Evolutionary conservation across 108 stramenopile species (phyloP), one percentile per base, ranked within the genome.

Genomic region (Parietichytrium sp.): DNA sequence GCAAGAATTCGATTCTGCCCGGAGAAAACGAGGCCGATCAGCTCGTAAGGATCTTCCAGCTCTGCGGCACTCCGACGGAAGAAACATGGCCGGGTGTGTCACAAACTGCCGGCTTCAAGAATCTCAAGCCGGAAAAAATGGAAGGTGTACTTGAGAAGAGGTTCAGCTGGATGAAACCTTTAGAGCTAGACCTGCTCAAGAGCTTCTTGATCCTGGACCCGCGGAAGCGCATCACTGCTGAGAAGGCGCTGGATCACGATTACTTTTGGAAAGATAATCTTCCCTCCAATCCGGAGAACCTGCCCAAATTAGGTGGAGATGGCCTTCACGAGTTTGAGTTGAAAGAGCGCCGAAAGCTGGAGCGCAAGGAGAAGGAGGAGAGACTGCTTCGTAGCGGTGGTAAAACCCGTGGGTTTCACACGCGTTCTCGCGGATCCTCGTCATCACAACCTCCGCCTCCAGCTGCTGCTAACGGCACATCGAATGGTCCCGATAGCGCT

Each of bases 11-110:
- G 18, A 30, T 83, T 16, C 79, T 88, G 54, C 42, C 85, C 16
- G 87, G 87, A 4, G 30, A 85, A 55, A 81, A 79, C 48, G 98
- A 99, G 84, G 95, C 95, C 86, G 98, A 99, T 86, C 94, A 98
- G 84, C 85, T 98, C 25, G 95, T 88, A 83, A 94, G 96, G 80
- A 97, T 99, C 72, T 99, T 99, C 83, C 89, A 95, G 20, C 92
- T 94, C 82, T 86, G 96, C 12, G 98, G 97, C 52, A 99, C 98
- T 10, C 98, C 98, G 7, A 89, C 84, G 8, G 96, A 96, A 78
- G 83, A 84, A 30, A 87, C 93, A 36, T 99, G 98, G 98, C 94
- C 93, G 2, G 95, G 96, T 13, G 90, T 95, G 0, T 90, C 90
- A 23, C 61, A 72, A 27, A 72, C 61, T 0, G 38, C 61, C 6